Conservation (phyloP, 257 asterid species). For the Nyctanthes arbortristis region DNA sequence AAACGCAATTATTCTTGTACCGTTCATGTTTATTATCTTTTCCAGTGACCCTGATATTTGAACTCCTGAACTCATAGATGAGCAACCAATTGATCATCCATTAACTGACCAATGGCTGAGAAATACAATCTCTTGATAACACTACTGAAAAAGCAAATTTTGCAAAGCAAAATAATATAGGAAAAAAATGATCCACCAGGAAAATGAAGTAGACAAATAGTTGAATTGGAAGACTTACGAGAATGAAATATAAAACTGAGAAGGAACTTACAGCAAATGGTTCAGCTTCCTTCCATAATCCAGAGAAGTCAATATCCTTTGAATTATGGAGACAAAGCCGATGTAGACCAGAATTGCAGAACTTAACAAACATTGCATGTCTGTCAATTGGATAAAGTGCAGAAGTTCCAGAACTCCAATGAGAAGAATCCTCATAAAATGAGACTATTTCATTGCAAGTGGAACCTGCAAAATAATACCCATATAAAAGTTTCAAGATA, state of each 20-base stretch:
- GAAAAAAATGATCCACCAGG: slow-evolving; percentile 1
- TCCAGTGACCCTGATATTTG: background rate
- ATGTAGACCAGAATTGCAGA: slow-evolving; percentile 64
- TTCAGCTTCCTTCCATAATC: slow-evolving; percentile 66
- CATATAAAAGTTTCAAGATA: background rate
- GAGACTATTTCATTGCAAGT: slow-evolving; percentile 23
- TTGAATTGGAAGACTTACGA: background rate
- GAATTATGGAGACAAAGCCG: slow-evolving; percentile 60
- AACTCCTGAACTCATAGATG: background rate
- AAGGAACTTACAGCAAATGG: slow-evolving; percentile 60
- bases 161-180: slow-evolving; percentile 9
- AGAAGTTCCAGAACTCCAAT: slow-evolving; percentile 22
- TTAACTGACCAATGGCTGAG: background rate
- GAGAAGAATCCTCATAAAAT: slow-evolving; percentile 27
- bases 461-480: slow-evolving; percentile 46
- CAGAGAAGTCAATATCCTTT: slow-evolving; percentile 48
- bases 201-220: slow-evolving; percentile 15
- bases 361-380: slow-evolving; percentile 58
- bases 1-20: background rate
- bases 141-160: slow-evolving; percentile 9
- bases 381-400: slow-evolving; percentile 33
- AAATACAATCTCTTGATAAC: background rate
- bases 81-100: background rate
- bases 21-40: background rate
- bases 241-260: background rate